Base-by-base conservation (phyloP, 176 grass and related monocot species). In the Ananas comosus region DNA sequence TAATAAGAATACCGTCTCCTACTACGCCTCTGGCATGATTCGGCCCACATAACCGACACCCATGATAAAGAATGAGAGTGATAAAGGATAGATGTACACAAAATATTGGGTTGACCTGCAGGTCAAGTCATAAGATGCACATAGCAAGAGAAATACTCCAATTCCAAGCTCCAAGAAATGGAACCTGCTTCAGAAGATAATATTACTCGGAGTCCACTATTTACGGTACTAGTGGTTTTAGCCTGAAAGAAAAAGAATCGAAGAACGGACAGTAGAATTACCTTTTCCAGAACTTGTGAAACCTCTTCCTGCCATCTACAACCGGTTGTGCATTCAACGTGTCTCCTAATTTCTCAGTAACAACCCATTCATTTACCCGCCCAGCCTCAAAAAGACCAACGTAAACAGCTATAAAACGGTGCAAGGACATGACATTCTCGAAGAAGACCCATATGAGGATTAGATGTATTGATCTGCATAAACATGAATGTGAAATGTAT, bases 11-110 rank as follows among this genome's bases (percentile, higher is more conserved):
- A 42, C 33, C 33, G 33, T 1, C 14, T 77, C 77, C 22, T 64
- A 72, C 72, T 86, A 81, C 48, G 80, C 79, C 29, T 68, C 80
- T 1, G 85, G 80, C 61, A 96, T 69, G 11, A 96, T 73, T 23
- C 85, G 91, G 76, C 92, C 92, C 3, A 96, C 83, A 11, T 91
- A 91, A 63, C 92, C 91, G 1, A 96, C 24, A 2, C 82, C 88
- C 28, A 91, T 78, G 0, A 96, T 59, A 25, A 96, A 80, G 50
- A 96, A 96, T 13, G 92, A 79, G 13, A 82, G 25, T 21, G 88
- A 66, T 53, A 88, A 83, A 49, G 87, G 84, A 72, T 86, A 96
- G 71, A 96, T 84, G 74, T 96, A 96, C 47, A 96, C 66, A 71
- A 84, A 96, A 71, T 88, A 96, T 74, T 82, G 49, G 69, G 88